Base-by-base conservation (phyloP, 352 stramenopile species). In the Phytophthora citricola region DNA sequence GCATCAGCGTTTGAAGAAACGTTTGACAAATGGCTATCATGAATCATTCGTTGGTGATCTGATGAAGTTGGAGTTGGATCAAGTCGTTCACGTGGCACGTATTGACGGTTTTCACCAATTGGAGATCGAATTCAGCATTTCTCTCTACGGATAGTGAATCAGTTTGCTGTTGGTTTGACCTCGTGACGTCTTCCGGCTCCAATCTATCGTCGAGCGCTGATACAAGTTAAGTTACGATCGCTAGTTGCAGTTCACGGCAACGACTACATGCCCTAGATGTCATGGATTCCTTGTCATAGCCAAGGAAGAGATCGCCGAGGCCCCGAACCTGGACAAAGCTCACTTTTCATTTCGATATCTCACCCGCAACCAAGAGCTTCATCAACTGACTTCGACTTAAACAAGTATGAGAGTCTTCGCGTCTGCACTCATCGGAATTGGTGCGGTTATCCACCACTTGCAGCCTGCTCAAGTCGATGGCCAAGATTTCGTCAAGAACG, bases 321-420 rank as follows among this genome's bases (percentile, higher is more conserved):
- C 15, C 4, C 31, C 41, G n/a, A 52, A 48, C n/a, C 36, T 58
- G n/a, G 3, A 40, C 8, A 22, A 58, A 36, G 11, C 50, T 75
- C 70, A 78, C 66, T 78, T 78, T 54, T 66, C 65, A 69, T 69
- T 78, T 75, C 29, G 65, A 69, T 50, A 29, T 41, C 38, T 58
- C 45, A 26, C n/a, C 27, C 43, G 10, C 27, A 67, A 31, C 38
- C 59, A 71, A 67, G 41, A 49, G 49, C 46, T 31, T 15, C 32
- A 60, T 20, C 39, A 59, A 39, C 54, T 17, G 39, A 59, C 48
- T 27, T 41, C 44, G 10, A 41, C 53, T 59, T 54, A 20, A 39
- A 63, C 32, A 14, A 66, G 20, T 38, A 79, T 79, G 71, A 79
- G 70, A 43, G 66, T 71, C 45, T 64, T 43, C 34, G 54, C 48